A percentile compares a stretch with the other conserved stretches of the same genome.
Evolutionary conservation across 495 filamentous ascomycete species (phyloP).

Genomic region (Evansstolkia leycettana): DNA sequence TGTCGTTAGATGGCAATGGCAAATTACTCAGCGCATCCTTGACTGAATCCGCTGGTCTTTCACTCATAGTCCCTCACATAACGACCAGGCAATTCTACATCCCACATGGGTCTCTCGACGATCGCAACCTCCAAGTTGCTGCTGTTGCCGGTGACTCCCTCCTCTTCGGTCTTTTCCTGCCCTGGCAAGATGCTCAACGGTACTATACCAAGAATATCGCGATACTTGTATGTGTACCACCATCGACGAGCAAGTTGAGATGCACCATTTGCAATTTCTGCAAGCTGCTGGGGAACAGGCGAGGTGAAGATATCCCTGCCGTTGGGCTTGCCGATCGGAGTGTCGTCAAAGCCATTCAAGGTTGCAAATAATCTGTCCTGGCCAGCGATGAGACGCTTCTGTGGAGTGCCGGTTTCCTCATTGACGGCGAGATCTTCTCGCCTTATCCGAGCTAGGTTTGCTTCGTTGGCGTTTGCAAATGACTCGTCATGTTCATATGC

Average conservation of each 20-base stretch:
- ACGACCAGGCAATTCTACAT: slow-evolving; percentile 64
- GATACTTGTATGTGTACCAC: slow-evolving; percentile 85
- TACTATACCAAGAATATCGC: slow-evolving; percentile 81
- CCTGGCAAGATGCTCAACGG: slow-evolving; percentile 34
- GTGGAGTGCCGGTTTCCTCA: slow-evolving; percentile 22
- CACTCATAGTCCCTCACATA: slow-evolving; percentile 59
- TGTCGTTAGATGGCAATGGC: no score
- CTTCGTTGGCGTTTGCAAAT: slow-evolving; percentile 19
- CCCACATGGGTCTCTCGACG: slow-evolving; percentile 78
- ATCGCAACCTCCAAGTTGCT: slow-evolving; percentile 64
- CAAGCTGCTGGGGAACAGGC: slow-evolving; percentile 15
- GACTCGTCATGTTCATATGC: slow-evolving; percentile 10
- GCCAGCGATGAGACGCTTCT: slow-evolving; percentile 8
- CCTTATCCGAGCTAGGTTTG: slow-evolving; percentile 21
- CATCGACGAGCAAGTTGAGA: slow-evolving; percentile 23
- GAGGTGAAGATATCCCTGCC: background rate
- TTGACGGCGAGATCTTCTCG: slow-evolving; percentile 18
- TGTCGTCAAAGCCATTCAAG: slow-evolving; percentile 9
- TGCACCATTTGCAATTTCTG: slow-evolving; percentile 7
- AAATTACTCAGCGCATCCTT: no score
- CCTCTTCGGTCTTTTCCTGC: slow-evolving; percentile 6
- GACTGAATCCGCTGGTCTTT: slow-evolving; percentile 1
- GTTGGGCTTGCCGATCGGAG: slow-evolving; percentile 3
- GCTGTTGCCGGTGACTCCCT: slow-evolving; percentile 11
- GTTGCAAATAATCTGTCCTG: slow-evolving; percentile 5